Conservation (phyloP, 2,329 filamentous ascomycete species). For the Aspergillus ibericus region DNA sequence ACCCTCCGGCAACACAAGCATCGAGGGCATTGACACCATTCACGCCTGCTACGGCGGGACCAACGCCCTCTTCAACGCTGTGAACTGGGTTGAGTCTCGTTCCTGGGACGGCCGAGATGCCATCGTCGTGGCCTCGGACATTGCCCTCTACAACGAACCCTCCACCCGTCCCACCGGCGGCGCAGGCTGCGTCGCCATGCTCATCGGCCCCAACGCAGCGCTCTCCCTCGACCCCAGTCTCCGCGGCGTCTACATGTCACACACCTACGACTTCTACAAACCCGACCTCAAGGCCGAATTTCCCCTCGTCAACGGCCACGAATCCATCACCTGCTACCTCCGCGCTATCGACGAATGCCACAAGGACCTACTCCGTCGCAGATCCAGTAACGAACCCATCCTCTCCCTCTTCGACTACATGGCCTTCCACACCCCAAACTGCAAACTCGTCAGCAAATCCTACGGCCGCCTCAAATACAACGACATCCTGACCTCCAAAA, state of each 20-base stretch:
- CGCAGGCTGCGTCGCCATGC: constrained; percentile 74
- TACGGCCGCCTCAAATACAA: constrained; percentile 83
- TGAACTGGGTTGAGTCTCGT: constrained; percentile 86
- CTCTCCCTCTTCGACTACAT: constrained; percentile 83
- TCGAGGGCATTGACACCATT: constrained; percentile 79
- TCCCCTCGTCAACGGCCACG: constrained; percentile 80
- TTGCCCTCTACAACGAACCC: constrained; percentile 82
- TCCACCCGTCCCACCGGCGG: constrained; percentile 78
- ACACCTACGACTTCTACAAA: constrained; percentile 90
- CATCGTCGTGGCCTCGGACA: constrained; percentile 77
- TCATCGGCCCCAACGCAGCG: constrained; percentile 75
- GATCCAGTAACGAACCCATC: constrained; percentile 51
- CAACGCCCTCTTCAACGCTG: constrained; percentile 77
- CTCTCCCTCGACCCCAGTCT: constrained; percentile 75
- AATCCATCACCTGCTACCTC: constrained; percentile 77
- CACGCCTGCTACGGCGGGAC: constrained; percentile 87
- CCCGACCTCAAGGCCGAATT: constrained; percentile 84
- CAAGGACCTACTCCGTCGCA: constrained; percentile 74
- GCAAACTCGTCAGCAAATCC: constrained; percentile 86
- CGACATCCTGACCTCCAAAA: constrained; percentile 72
- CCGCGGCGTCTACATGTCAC: constrained; percentile 76
- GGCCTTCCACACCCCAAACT: constrained; percentile 79
- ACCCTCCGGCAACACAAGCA: constrained; percentile 69
- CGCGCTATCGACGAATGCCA: constrained; percentile 79
- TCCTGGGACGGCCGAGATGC: constrained; percentile 82